phyloP scores from a whole-genome alignment of 2,329 filamentous ascomycete species.

The Bimuria novae-zelandiae region DNA sequence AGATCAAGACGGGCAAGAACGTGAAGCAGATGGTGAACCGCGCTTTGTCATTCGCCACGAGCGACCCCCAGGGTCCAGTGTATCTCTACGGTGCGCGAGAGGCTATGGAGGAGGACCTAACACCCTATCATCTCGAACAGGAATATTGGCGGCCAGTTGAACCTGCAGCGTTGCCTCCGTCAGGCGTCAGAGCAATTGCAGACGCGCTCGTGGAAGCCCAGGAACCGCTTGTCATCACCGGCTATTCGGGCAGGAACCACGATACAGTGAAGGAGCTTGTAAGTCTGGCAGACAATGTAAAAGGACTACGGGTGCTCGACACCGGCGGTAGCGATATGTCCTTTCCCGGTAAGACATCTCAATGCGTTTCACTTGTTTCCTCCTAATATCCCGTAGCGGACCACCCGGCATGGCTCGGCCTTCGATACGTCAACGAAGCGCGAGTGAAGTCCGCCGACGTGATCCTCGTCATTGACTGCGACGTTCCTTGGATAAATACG shows the following conservation, averaged over 20 bases:
- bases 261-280: conserved; percentile 65
- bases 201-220: conserved; percentile 66
- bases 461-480: conserved; percentile 84
- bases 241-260: conserved; percentile 73
- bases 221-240: conserved; percentile 71
- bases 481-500: conserved; percentile 93
- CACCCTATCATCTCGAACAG: conserved; percentile 63
- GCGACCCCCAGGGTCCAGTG: conserved; percentile 76
- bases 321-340: conserved; percentile 81
- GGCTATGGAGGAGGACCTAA: conserved; percentile 81
- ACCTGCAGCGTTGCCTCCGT: conserved; percentile 63
- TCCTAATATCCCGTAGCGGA: conserved; percentile 26
- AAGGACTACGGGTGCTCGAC: conserved; percentile 72
- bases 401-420: conserved; percentile 63
- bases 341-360: conserved; percentile 61
- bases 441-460: conserved; percentile 77
- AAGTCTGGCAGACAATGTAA: conserved; percentile 68
- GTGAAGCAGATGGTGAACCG: conserved; percentile 89
- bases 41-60: conserved; percentile 79
- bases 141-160: conserved; percentile 72
- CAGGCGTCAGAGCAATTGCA: conserved; percentile 63
- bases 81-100: conserved; percentile 80
- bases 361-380: background rate
- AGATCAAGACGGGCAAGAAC: conserved; percentile 83
- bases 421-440: conserved; percentile 75